Base-by-base conservation (phyloP, 2,329 filamentous ascomycete genomes). In the Fulvia fulva region DNA sequence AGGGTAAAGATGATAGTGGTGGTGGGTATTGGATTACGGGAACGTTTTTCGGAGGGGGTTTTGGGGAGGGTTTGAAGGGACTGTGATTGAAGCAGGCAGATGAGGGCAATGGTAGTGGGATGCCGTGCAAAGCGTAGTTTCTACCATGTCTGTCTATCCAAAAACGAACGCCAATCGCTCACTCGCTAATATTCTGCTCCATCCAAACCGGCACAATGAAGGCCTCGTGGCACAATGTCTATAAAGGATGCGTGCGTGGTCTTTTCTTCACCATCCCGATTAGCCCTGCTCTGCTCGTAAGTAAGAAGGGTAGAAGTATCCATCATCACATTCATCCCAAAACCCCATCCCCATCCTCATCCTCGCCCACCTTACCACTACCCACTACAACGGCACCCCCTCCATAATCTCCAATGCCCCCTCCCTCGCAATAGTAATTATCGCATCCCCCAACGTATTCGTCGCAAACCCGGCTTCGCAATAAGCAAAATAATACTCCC, bases 401-500 rank as follows among this genome's bases (percentile, higher is more conserved):
- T 89, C 86, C 81, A 89, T 86, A 77, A 89, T 78, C 72, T 88
- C 84, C 67, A 83, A 71, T 2, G 84, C 80, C 1, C 85, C 84
- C 68, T 88, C 86, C 44, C 85, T 78, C 1, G 82, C 84, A 11
- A 89, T 84, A 0, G 86, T 89, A 62, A 91, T 83, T 51, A 90
- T 88, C 1, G 85, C 85, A 73, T 90, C 87, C 2, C 87, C 87
- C 21, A 91, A 71, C 2, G 86, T 88, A 74, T 89, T 89, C 5
- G 84, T 87, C 58, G 82, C 76, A 67, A 91, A 90, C 0, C 87
- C 87, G 41, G 87, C 87, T 71, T 90, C 87, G 62, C 87, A 90
- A 69, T 90, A 90, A 22, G 82, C 79, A 72, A 90, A 91, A 70
- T 90, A 91, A 67, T 90, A 91, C 77, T 88, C 81, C 88, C 87